Evolutionary conservation across 2,329 filamentous ascomycete genomes (phyloP).

Genomic region (Mycosphaerelloides madeirae): DNA sequence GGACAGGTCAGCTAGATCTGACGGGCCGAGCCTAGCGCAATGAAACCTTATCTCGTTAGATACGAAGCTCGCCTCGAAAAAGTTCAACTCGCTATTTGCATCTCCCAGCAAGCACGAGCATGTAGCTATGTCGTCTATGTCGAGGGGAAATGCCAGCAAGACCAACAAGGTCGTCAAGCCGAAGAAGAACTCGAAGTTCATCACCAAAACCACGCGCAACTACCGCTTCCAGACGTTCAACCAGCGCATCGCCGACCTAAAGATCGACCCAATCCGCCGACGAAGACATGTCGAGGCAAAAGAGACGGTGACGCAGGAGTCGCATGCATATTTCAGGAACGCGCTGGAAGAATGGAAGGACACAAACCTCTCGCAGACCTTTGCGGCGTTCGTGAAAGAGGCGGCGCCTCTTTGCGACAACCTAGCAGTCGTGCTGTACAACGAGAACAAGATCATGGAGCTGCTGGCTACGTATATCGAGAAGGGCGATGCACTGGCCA

Average conservation of each 20-base stretch:
- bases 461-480: constrained; percentile 71
- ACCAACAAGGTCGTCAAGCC: constrained; percentile 49
- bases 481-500: constrained; percentile 68
- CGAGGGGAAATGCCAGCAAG: constrained; percentile 33
- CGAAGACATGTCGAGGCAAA: constrained; percentile 59
- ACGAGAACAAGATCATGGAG: constrained; percentile 79
- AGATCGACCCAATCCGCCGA: constrained; percentile 87
- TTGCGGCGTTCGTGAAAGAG: constrained; percentile 70
- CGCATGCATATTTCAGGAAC: constrained; percentile 78
- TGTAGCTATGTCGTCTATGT: constrained; percentile 42
- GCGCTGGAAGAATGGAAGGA: constrained; percentile 86
- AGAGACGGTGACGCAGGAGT: constrained; percentile 75
- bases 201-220: constrained; percentile 73
- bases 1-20: too few relatives aligned
- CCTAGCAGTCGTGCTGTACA: constrained; percentile 85
- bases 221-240: constrained; percentile 91
- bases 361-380: constrained; percentile 79
- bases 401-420: constrained; percentile 78
- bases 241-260: constrained; percentile 82
- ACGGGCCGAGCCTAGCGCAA: too few relatives aligned
- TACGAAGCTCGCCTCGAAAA: too few relatives aligned
- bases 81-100: too few relatives aligned
- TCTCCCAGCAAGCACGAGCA: constrained; percentile 2
- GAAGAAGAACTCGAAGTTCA: constrained; percentile 53
- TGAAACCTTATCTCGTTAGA: too few relatives aligned